Conservation (phyloP, 163 green algal species). For the Coccomyxa subellipsoidea region DNA sequence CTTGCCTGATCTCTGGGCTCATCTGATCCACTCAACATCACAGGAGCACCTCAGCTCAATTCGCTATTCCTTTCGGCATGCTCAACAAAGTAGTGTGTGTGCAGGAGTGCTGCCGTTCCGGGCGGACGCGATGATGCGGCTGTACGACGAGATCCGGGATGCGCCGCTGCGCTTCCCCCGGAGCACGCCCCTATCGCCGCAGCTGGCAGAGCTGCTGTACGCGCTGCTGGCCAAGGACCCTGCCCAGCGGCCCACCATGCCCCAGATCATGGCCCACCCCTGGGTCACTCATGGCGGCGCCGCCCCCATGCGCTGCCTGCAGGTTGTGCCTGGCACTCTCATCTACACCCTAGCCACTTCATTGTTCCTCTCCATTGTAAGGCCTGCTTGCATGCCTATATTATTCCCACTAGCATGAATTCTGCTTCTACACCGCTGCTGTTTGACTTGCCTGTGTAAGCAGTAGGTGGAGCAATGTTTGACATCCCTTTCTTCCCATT, state of each 20-base stretch:
- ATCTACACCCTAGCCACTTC: no score
- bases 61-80: no score
- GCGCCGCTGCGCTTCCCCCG: constrained; percentile 29
- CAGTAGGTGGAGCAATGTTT: no score
- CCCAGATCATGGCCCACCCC: constrained; percentile 66
- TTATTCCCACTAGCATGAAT: no score
- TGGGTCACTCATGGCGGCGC: constrained; percentile 48
- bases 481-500: no score
- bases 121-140: constrained; percentile 23
- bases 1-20: no score
- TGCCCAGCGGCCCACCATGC: constrained; percentile 42
- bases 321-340: constrained; percentile 10
- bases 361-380: no score
- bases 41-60: no score
- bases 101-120: constrained; percentile 39
- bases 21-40: no score
- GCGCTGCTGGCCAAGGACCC: constrained; percentile 62
- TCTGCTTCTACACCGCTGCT: no score
- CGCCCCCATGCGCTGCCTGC: constrained; percentile 9
- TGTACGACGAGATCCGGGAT: constrained; percentile 41
- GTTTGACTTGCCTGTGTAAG: no score
- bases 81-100: neutral
- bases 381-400: no score
- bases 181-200: constrained; percentile 13
- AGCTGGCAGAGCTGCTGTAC: constrained; percentile 41